Base-by-base conservation (phyloP, 2,329 filamentous ascomycete species). In the Xylariaceae sp. region DNA sequence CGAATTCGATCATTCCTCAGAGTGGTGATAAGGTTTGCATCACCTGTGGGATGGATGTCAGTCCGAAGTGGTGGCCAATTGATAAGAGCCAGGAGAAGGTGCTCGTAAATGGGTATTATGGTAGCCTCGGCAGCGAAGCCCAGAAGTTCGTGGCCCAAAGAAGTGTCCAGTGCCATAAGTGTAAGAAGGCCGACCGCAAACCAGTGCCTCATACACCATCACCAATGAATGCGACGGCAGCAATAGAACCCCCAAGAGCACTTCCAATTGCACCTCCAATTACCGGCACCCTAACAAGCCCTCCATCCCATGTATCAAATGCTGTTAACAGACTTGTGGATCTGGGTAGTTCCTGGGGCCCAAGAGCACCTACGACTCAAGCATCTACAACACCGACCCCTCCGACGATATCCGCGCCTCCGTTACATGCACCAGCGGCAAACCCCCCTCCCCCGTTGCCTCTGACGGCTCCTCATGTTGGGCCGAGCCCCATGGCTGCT, bases 81-180 rank as follows among this genome's bases (percentile, higher is more conserved):
- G 77, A 83, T 62, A 75, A 79, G 60, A 70, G 70, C 0, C 79
- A 83, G 60, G 81, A 82, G 66, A 81, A 74, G 48, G 77, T 75
- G 61, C 75, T 81, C 43, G 79, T 72, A 44, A 85, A 81, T 62
- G 83, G 79, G 5, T 77, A 81, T 61, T 73, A 77, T 23, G 81
- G 78, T 43, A 73, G 70, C 42, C 73, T 83, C 50, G 81, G 82
- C 45, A 75, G 75, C n/a, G 82, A 86, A 65, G 82, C 81, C 6
- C 78, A 80, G 65, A 84, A 81, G 68, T 86, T 85, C 66, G 75
- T 84, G 43, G 80, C 82, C 51, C 83, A 86, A 63, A 77, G 81
- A 26, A 81, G 80, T 59, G 88, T 85, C 61, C 88, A 91, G 71
- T 93, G 89, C 66, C 89, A 93, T 73, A 89, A 90, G 71, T 93